Base-by-base conservation (phyloP, 192 early-diverging fungal genomes). In the Backusella australiensis region DNA sequence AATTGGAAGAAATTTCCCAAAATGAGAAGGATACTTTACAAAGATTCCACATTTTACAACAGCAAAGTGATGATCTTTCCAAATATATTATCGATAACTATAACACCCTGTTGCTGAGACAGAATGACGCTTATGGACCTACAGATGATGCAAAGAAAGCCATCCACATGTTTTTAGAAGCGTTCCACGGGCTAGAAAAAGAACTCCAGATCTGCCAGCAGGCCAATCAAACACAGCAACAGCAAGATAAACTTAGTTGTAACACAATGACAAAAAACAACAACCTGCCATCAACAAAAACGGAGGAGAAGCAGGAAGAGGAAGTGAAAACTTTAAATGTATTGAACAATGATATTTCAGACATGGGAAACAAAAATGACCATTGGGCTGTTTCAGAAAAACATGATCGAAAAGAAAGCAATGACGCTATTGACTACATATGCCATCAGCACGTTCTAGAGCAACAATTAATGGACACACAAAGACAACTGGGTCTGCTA, bases 1-100 rank as follows among this genome's bases (percentile, higher is more conserved):
- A 63, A 63, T 63, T 63, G 56, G 56, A 63, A 29, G 23, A 63
- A 63, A 63, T 63, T 14, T 63, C 56, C 56, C 21, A 63, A 63
- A 63, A 63, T 63, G 12, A 29, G 23, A 23, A 63, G 23, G 26
- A 26, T 63, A 4, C 21, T 26, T 12, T 63, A n/a, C 46, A n/a
- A 9, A 63, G 9, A 63, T 29, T 23, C 7, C 56, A 63, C 6
- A 49, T 49, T n/a, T 49, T 49, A n/a, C 46, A 49, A 49, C 46
- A 49, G 17, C 17, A 49, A 29, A 9, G 12, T 1, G n/a, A 63
- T 29, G 56, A 29, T 63, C 23, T 63, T 12, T 23, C 21, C 11
- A 63, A 63, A 63, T 29, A 29, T 29, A 63, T 63, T n/a, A 63
- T 29, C 11, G 11, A 63, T 29, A 29, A 14, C 11, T 63, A 63